Conservation (phyloP, 441 rosid species). For the Adansonia grandidieri region DNA sequence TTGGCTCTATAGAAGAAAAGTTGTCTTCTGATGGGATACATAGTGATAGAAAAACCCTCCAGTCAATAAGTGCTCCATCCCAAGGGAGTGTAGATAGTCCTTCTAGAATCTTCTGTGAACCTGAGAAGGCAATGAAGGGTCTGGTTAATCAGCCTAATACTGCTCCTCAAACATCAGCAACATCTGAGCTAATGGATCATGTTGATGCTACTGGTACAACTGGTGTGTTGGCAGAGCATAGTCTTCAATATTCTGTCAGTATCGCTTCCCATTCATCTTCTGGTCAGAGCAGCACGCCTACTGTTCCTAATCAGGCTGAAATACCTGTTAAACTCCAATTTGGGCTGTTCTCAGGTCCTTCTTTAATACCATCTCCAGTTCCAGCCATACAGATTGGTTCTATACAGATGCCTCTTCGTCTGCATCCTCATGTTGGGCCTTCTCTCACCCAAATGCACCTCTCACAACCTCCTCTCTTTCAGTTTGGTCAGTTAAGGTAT, state of each 20-base stretch:
- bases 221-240: slow-evolving; percentile 43
- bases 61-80: slow-evolving; percentile 42
- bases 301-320: slow-evolving; percentile 58
- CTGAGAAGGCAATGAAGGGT: slow-evolving; percentile 58
- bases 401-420: slow-evolving; percentile 98
- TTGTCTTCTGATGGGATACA: slow-evolving; percentile 44
- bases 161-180: slow-evolving; percentile 40
- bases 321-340: slow-evolving; percentile 83
- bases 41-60: slow-evolving; percentile 44
- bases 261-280: slow-evolving; percentile 42
- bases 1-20: slow-evolving; percentile 43
- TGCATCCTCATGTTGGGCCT: slow-evolving; percentile 75
- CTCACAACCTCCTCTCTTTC: slow-evolving; percentile 80
- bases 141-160: slow-evolving; percentile 48
- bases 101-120: slow-evolving; percentile 54
- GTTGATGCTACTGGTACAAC: slow-evolving; percentile 44
- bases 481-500: slow-evolving; percentile 87
- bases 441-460: slow-evolving; percentile 66
- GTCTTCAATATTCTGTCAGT: slow-evolving; percentile 40
- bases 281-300: slow-evolving; percentile 48
- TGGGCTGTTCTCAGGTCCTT: slow-evolving; percentile 93
- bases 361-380: slow-evolving; percentile 87
- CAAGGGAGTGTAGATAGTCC: slow-evolving; percentile 45
- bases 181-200: slow-evolving; percentile 42
- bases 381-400: slow-evolving; percentile 99